Evolutionary conservation across 148 eudicot species (phyloP).

Genomic region (Chenopodium album): DNA sequence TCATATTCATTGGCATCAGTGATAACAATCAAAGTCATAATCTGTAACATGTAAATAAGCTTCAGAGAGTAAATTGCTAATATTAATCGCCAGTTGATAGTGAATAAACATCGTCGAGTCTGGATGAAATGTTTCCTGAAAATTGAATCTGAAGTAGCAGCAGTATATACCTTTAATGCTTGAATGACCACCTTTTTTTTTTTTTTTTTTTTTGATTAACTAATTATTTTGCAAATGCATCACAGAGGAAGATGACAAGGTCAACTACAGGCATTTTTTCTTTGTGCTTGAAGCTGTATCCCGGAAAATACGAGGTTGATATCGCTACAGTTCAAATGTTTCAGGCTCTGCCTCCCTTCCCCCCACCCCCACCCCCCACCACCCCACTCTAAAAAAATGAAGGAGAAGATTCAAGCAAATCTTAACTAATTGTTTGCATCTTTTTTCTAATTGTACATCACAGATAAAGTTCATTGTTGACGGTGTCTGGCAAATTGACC

Average conservation of each 20-base stretch:
- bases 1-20: neutral
- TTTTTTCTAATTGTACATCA: slow-evolving; percentile 4
- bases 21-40: neutral
- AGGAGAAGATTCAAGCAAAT: neutral
- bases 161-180: neutral
- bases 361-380: too few species aligned
- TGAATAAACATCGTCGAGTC: too few species aligned
- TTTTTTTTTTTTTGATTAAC: neutral
- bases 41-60: neutral
- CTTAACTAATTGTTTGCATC: neutral
- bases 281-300: slow-evolving; percentile 62
- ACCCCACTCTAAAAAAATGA: neutral
- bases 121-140: too few species aligned
- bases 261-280: slow-evolving; percentile 76
- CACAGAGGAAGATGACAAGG: slow-evolving; percentile 87
- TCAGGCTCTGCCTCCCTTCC: neutral
- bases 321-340: neutral
- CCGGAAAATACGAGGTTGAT: slow-evolving; percentile 84
- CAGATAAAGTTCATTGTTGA: slow-evolving; percentile 97
- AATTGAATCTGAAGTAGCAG: neutral
- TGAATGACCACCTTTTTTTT: neutral
- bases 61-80: neutral
- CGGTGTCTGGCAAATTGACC: slow-evolving; percentile 81
- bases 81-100: neutral
- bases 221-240: neutral